A percentile compares a stretch with the other conserved stretches of the same genome.
Conservation (phyloP, 805 yeast genomes). For the Metschnikowia koreensis region DNA sequence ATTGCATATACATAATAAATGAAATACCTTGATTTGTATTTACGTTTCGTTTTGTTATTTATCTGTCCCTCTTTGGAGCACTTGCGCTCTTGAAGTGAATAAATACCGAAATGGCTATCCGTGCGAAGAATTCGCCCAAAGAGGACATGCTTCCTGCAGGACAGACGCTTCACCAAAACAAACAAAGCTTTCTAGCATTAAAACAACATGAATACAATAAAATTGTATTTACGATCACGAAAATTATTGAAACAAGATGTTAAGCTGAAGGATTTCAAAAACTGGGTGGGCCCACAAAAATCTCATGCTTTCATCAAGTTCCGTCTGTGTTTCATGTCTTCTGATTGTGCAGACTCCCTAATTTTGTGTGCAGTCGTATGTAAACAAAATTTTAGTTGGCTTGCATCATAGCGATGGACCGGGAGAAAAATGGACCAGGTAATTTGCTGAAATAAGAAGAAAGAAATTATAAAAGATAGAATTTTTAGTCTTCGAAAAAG, state of each 20-base stretch:
- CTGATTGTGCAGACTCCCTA: neutral
- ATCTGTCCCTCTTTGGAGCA: neutral
- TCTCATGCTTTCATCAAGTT: no score
- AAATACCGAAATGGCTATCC: neutral
- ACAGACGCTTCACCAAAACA: neutral
- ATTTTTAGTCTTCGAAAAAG: no score
- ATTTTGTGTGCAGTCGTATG: neutral
- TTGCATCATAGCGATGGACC: neutral
- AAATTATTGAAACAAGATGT: no score
- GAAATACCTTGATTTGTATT: neutral
- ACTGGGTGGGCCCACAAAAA: no score
- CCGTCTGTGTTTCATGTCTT: neutral
- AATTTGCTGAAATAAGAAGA: neutral
- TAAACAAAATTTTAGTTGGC: slow-evolving; percentile 2
- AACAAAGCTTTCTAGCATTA: neutral
- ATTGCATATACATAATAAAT: slow-evolving; percentile 1
- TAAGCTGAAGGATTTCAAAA: no score
- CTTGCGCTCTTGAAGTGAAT: neutral
- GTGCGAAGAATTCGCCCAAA: neutral
- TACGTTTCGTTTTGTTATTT: neutral
- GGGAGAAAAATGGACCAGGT: neutral
- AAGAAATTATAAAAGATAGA: no score
- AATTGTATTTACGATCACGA: no score
- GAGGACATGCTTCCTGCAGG: slow-evolving; percentile 1
- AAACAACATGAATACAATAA: no score